These are phyloP conservation scores for Leishmania amazonensis DNA, from an alignment of 208 protist species.

Conservation along the genomic window DNA sequence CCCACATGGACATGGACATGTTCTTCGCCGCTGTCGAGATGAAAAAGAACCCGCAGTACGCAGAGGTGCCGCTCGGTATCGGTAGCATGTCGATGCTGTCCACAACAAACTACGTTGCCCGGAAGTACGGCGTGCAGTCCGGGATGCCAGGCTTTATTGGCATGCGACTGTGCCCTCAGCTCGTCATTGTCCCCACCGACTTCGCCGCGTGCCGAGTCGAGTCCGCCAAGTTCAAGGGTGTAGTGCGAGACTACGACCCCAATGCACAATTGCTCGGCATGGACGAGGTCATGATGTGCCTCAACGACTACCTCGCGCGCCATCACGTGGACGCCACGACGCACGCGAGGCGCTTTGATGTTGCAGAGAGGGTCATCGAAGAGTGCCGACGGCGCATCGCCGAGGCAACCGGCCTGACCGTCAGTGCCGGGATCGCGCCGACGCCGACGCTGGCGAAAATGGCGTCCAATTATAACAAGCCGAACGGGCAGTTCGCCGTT, in stretches of 20 bases:
- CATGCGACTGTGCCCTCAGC: conserved; percentile 75
- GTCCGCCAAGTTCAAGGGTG: conserved; percentile 49
- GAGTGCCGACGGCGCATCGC: conserved; percentile 52
- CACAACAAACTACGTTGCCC: conserved; percentile 95
- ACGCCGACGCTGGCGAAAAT: conserved; percentile 89
- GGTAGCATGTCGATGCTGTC: conserved; percentile 91
- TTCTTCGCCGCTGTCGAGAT: conserved; percentile 89
- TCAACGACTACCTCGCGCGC: conserved; percentile 42
- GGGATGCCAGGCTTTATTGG: conserved; percentile 96
- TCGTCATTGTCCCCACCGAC: conserved; percentile 78
- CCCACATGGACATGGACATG: conserved; percentile 93
- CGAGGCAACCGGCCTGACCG: conserved; percentile 64
- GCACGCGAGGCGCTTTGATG: conserved; percentile 35
- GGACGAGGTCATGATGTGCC: conserved; percentile 81
- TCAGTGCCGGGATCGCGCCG: conserved; percentile 78
- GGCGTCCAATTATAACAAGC: conserved; percentile 91
- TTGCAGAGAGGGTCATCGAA: conserved; percentile 45
- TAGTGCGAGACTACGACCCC: conserved; percentile 82
- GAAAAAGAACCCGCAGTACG: conserved; percentile 86
- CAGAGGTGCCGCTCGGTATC: conserved; percentile 89
- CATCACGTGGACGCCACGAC: conserved; percentile 14
- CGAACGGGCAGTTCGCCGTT: conserved; percentile 88
- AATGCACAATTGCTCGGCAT: conserved; percentile 52
- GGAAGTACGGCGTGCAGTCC: conserved; percentile 92
- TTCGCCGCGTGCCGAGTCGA: conserved; percentile 66